Conservation (phyloP, 306 rosid genomes). For the Leucaena leucocephala region DNA sequence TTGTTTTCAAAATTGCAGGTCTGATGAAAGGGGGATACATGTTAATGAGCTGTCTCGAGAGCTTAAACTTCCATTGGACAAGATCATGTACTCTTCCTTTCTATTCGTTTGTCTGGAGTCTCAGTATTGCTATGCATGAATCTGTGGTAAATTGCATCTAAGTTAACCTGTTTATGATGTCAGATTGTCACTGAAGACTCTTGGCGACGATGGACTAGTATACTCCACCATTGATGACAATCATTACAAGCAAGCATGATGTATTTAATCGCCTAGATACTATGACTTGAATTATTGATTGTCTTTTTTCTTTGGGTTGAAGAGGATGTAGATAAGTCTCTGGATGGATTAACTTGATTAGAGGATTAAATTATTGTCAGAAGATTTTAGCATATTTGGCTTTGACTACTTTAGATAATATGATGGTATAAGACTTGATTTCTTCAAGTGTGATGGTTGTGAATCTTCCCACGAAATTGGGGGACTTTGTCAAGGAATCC, state of each 20-base stretch:
- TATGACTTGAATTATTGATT: conserved; percentile 3
- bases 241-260: conserved; percentile 81
- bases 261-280: conserved; percentile 26
- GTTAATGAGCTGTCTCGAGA: conserved; percentile 69
- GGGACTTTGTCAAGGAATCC: neutral
- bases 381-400: neutral
- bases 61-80: conserved; percentile 77
- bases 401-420: neutral
- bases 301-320: conserved; percentile 17
- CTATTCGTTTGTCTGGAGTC: conserved; percentile 2
- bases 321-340: conserved; percentile 43
- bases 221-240: conserved; percentile 90
- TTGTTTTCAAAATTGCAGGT: conserved; percentile 51
- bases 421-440: neutral
- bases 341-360: conserved; percentile 26
- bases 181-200: conserved; percentile 76
- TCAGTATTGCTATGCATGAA: neutral
- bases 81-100: conserved; percentile 62
- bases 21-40: conserved; percentile 72
- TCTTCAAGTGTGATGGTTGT: neutral
- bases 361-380: conserved; percentile 13
- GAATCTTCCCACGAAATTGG: neutral
- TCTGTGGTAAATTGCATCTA: neutral
- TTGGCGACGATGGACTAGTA: conserved; percentile 79
- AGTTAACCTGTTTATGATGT: conserved; percentile 32